Conservation (phyloP, 768 basidiomycete species). For the Termitomyces bulborhizus region DNA sequence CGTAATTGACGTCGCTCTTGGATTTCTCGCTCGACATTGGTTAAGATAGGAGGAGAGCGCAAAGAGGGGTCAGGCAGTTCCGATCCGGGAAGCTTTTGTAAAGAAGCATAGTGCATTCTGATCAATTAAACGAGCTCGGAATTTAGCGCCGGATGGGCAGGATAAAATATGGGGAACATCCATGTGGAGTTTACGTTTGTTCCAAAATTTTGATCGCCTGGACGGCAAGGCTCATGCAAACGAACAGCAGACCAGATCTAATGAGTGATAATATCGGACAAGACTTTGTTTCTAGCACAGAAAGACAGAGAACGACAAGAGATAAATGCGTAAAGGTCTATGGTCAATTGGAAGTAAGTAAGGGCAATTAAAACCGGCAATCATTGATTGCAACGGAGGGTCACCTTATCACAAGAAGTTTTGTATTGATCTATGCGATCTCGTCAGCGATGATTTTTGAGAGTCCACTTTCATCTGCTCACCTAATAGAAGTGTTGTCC, state of each 20-base stretch:
- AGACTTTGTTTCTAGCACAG: too few species aligned
- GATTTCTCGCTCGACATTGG: conserved; percentile 23
- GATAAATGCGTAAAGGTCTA: background rate
- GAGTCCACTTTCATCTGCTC: too few species aligned
- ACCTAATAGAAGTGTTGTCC: too few species aligned
- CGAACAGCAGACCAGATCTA: background rate
- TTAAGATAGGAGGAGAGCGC: conserved; percentile 10
- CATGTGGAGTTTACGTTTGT: background rate
- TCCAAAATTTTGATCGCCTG: background rate
- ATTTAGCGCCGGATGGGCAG: background rate
- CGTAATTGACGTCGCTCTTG: conserved; percentile 6
- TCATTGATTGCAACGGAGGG: too few species aligned
- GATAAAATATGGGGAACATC: background rate
- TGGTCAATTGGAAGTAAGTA: too few species aligned
- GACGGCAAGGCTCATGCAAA: background rate
- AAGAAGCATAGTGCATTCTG: background rate
- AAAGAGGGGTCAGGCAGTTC: background rate
- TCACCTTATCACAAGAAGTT: too few species aligned
- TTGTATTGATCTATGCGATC: too few species aligned
- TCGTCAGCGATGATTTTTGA: too few species aligned
- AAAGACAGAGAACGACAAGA: background rate
- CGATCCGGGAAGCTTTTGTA: conserved; percentile 4
- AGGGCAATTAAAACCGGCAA: too few species aligned
- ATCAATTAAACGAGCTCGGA: conserved; percentile 10
- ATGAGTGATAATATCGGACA: background rate